Evolutionary conservation across 1,284 basidiomycete species (phyloP).

Genomic region (Sporisorium exsertum): DNA sequence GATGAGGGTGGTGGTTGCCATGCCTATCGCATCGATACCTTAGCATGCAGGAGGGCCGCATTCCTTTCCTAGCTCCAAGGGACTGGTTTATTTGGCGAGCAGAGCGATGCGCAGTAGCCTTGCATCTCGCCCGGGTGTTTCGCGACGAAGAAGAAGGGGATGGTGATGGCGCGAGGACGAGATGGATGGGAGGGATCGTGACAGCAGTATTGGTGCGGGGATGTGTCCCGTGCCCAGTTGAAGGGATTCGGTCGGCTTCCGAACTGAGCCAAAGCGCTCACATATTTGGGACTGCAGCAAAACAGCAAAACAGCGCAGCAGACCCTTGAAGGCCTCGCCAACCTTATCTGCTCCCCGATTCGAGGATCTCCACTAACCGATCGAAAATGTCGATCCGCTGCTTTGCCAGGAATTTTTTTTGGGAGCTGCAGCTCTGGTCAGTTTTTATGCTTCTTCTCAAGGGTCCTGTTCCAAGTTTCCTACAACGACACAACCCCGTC

Average conservation of each 20-base stretch:
- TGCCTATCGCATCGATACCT: not conserved
- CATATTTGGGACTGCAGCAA: not conserved
- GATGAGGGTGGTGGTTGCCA: not conserved
- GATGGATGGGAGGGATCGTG: not conserved
- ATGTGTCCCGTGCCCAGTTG: slow-evolving; percentile 3
- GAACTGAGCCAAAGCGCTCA: not conserved
- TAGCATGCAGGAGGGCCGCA: not conserved
- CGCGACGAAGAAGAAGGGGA: no score
- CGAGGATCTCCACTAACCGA: not conserved
- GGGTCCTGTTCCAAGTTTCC: not conserved
- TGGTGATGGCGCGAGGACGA: not conserved
- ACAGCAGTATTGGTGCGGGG: not conserved
- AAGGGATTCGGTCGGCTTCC: no score
- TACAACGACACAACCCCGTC: not conserved
- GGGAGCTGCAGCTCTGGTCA: slow-evolving; percentile 12
- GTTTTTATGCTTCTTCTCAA: slow-evolving; percentile 16
- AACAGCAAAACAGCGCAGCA: not conserved
- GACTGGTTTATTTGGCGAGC: not conserved
- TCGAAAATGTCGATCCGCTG: not conserved
- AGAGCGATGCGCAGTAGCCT: not conserved
- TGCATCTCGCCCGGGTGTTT: not conserved
- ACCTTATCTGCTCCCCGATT: slow-evolving; percentile 34
- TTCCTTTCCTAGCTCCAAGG: not conserved
- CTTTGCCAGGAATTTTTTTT: slow-evolving; percentile 14
- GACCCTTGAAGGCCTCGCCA: slow-evolving; percentile 3